Evolutionary conservation across 805 yeast genomes (phyloP), one percentile per base, ranked within the genome.

Genomic region (Candida maltosa): DNA sequence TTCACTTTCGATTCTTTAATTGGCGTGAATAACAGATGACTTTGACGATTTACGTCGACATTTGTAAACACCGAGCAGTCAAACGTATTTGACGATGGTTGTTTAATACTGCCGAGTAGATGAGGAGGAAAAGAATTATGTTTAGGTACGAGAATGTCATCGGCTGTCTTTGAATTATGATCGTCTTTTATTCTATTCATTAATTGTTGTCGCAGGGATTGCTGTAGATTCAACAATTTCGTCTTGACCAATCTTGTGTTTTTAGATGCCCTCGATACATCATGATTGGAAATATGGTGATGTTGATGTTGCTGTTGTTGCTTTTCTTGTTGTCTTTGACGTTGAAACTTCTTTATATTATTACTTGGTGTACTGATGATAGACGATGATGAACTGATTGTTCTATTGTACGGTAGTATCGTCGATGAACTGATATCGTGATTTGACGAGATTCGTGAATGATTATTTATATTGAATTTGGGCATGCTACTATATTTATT

Each of bases 321-420:
- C 20, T 32, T 28, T 23, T 41, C 45, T 16, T 45, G 45, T 19
- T 44, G 54, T 35, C 44, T 44, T 26, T 52, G 57, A 34, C 48
- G 47, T 37, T 60, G 65, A 26, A 59, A 49, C 30, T 65, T 47
- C 23, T 64, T 52, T 24, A 61, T 62, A 41, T 60, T 54, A 46
- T 65, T 65, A 45, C 70, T 65, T 18, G 71, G 72, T 1, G 70
- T 63, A 40, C 69, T 59, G 28, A 66, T 49, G 42, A 64, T 55
- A 5, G 69, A 61, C 2, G 70, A 63, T 3, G 67, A 54, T 10
- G 68, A 60, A 31, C 62, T 54, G 10, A 62, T 53, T 2, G 68
- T 60, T 16, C 71, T 47, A 25, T 57, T 61, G 12, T 15, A 26
- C 4, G 34, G 34, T n/a, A 26, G 10, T 10, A 34, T 20, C 4